Evolutionary conservation across 495 filamentous ascomycete species (phyloP).

Genomic region (Usnea hakonensis): DNA sequence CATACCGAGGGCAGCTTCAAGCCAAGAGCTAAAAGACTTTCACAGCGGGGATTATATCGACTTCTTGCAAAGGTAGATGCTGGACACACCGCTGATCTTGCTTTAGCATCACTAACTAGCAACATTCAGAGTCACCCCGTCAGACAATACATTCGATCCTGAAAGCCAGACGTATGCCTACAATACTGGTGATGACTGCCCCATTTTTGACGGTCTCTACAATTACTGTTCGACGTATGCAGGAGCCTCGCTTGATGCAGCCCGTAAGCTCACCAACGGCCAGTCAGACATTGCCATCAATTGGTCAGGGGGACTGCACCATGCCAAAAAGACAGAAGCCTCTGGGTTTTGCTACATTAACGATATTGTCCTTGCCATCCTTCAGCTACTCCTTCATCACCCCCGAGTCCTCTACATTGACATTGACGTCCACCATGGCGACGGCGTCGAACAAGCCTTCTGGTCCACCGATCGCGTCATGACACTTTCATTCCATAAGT

Average conservation of each 20-base stretch:
- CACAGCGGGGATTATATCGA: slow-evolving; percentile 85
- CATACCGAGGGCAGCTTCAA: slow-evolving; percentile 68
- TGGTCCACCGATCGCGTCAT: slow-evolving; percentile 94
- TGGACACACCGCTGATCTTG: slow-evolving; percentile 25
- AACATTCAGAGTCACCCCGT: slow-evolving; percentile 40
- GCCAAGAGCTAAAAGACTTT: slow-evolving; percentile 80
- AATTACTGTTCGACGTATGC: slow-evolving; percentile 91
- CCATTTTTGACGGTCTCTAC: slow-evolving; percentile 91
- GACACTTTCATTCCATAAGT: slow-evolving; percentile 96
- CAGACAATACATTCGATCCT: slow-evolving; percentile 12
- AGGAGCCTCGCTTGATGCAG: slow-evolving; percentile 83
- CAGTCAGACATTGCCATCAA: slow-evolving; percentile 95
- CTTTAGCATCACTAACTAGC: slow-evolving; percentile 30
- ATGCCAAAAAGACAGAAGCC: slow-evolving; percentile 90
- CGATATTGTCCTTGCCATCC: slow-evolving; percentile 92
- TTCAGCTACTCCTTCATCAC: slow-evolving; percentile 79
- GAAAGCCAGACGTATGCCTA: slow-evolving; percentile 37
- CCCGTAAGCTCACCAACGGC: slow-evolving; percentile 73
- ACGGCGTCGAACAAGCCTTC: slow-evolving; percentile 95
- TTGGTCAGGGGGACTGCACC: slow-evolving; percentile 98
- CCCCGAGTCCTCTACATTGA: slow-evolving; percentile 94
- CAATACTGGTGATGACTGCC: slow-evolving; percentile 92
- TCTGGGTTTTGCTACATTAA: slow-evolving; percentile 98
- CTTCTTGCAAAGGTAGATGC: slow-evolving; percentile 57
- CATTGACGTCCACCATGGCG: slow-evolving; percentile 96